These are phyloP conservation scores for Jimgerdemannia flammicorona DNA, from an alignment of 192 early-diverging fungal genomes.

Conservation along the genomic window DNA sequence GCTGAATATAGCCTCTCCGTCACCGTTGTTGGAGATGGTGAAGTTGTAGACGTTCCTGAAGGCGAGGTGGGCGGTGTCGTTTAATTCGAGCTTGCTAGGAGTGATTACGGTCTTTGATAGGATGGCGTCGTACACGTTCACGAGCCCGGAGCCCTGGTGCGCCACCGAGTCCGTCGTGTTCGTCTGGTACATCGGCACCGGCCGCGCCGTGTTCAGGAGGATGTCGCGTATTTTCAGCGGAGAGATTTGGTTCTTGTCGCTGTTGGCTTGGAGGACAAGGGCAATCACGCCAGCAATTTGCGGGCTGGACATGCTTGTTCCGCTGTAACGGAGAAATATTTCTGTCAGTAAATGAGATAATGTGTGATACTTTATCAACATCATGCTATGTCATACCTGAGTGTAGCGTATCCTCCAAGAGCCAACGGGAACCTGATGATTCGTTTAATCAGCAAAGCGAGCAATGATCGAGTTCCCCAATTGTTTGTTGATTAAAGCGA, in stretches of 20 bases:
- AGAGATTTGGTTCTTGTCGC: conserved; percentile 18
- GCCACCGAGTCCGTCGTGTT: conserved; percentile 54
- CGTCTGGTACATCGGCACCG: conserved; percentile 32
- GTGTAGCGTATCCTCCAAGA: conserved; percentile 26
- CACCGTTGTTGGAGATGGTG: conserved; percentile 37
- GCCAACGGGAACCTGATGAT: conserved; percentile 19
- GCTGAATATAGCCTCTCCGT: conserved; percentile 23
- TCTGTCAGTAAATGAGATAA: no score
- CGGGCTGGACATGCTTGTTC: conserved; percentile 83
- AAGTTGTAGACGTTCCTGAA: conserved; percentile 27
- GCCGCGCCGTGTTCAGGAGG: conserved; percentile 50
- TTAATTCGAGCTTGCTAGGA: conserved; percentile 56
- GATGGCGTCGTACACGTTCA: conserved; percentile 65
- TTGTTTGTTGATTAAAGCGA: conserved; percentile 27
- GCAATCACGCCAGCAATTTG: conserved; percentile 69
- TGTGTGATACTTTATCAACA: not conserved
- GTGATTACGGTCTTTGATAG: conserved; percentile 40
- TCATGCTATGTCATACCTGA: conserved; percentile 28
- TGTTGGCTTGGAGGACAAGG: conserved; percentile 52
- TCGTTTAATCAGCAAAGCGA: not conserved
- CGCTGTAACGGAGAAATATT: conserved; percentile 27
- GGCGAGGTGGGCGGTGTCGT: conserved; percentile 36
- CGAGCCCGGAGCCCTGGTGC: conserved; percentile 69
- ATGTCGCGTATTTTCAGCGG: conserved; percentile 15
- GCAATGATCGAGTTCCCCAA: no score